Percentiles rank a stretch among this genome's conserved stretches.
Conservation (phyloP, 2,329 filamentous ascomycete species). For the Orbilia javanica region DNA sequence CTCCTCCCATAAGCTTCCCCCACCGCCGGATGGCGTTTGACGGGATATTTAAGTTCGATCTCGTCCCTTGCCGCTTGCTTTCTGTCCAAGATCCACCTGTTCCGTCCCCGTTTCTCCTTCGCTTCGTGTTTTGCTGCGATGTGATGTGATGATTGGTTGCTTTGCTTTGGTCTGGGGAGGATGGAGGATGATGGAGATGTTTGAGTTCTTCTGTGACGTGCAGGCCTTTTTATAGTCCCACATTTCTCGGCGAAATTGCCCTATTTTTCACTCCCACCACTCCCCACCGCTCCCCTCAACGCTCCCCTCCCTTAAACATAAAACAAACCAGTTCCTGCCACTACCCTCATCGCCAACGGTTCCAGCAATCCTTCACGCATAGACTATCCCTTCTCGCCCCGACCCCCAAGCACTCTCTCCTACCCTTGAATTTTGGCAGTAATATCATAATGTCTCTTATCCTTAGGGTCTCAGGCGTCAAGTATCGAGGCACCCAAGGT, state of each 20-base stretch:
- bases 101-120: neutral
- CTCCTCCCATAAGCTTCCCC: neutral
- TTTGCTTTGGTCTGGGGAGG: neutral
- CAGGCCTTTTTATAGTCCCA: neutral
- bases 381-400: too few species aligned
- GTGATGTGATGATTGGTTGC: neutral
- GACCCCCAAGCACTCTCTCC: neutral
- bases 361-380: neutral
- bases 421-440: neutral
- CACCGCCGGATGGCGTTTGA: too few species aligned
- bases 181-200: neutral
- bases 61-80: neutral
- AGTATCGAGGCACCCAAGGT: neutral
- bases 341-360: neutral
- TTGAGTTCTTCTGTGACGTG: neutral
- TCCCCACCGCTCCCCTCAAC: neutral
- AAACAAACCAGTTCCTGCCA: neutral
- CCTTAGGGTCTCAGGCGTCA: neutral
- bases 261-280: neutral
- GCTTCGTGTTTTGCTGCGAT: neutral
- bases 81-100: neutral
- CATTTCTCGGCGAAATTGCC: neutral
- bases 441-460: neutral
- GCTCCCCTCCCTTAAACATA: too few species aligned
- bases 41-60: neutral